Base-by-base conservation (phyloP, 371 early-diverging fungal species). In the Catenaria anguillulae region DNA sequence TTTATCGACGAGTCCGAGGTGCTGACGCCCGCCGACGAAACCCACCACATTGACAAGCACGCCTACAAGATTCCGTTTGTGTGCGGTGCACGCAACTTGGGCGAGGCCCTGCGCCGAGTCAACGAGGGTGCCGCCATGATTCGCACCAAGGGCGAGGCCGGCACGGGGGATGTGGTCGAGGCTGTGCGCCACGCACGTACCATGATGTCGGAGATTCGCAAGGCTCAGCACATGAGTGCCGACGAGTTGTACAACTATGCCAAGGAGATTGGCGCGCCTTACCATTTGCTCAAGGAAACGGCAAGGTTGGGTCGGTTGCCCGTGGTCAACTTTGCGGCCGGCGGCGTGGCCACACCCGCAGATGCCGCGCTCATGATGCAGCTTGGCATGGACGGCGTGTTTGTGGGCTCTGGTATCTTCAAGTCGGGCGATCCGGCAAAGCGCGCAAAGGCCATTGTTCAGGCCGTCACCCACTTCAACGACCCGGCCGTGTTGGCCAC, bases 1-100 rank as follows among this genome's bases (percentile, higher is more conserved):
- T 95, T 90, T 75, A 93, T 95, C 78, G 95, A 95, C 69, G 97
- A 97, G 77, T 86, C 87, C 62, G 95, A 97, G 74, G 95, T 95
- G 26, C 75, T 97, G 63, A 93, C 97, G 46, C 89, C 90, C 63
- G 95, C 97, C 60, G 95, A 95, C 71, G 93, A 92, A 60, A 59
- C 76, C 50, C 76, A 90, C 83, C 95, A 97, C 78, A 88, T 97
- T 73, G 80, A 86, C 80, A 97, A 97, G 83, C 83, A 84, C 76
- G 80, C 80, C 69, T 92, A 82, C 80, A 85, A 87, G 76, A 84
- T 92, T 33, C 97, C 97, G 40, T 97, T 85, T 70, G 93, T 97
- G 64, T 97, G 97, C 73, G 94, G 95, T 50, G 86, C 87, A 74
- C 88, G 89, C 78, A 90, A 92, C 83, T 77, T 96, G 37, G 95